Evolutionary conservation across 1,284 basidiomycete species (phyloP).

Genomic region (Peniophora sp.): DNA sequence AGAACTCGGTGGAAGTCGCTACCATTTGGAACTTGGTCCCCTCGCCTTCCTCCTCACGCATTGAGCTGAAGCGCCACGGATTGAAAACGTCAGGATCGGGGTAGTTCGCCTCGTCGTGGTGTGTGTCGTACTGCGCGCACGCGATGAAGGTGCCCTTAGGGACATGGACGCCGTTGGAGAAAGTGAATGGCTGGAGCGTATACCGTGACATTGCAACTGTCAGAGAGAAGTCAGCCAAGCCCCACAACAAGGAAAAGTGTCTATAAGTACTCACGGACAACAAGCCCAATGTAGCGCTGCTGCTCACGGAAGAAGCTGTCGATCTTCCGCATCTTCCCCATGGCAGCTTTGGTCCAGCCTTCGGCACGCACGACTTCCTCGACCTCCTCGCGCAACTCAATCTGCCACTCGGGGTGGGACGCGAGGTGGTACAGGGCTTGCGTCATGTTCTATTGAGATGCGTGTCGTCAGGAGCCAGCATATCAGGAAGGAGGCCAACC

Average conservation of each 20-base stretch:
- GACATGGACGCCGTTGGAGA: slow-evolving; percentile 35
- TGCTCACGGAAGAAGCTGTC: slow-evolving; percentile 9
- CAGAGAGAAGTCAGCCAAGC: slow-evolving; percentile 14
- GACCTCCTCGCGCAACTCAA: slow-evolving; percentile 29
- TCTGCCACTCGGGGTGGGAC: slow-evolving; percentile 25
- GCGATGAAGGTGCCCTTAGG: slow-evolving; percentile 27
- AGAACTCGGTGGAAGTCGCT: slow-evolving; percentile 14
- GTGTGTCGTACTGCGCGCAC: slow-evolving; percentile 23
- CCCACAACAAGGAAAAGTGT: neutral
- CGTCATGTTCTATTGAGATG: slow-evolving; percentile 21
- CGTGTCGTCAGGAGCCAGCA: neutral
- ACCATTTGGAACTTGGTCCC: slow-evolving; percentile 17
- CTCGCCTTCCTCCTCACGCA: slow-evolving; percentile 15
- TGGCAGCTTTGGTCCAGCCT: slow-evolving; percentile 29
- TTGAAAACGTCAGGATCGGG: slow-evolving; percentile 23
- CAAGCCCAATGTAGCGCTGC: neutral
- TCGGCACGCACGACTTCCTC: slow-evolving; percentile 18
- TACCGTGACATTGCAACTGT: slow-evolving; percentile 26
- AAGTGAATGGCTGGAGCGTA: slow-evolving; percentile 27
- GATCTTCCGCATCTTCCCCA: slow-evolving; percentile 15
- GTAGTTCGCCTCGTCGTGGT: slow-evolving; percentile 26
- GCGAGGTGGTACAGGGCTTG: slow-evolving; percentile 30
- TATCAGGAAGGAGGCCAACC: no score
- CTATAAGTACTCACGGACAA: neutral
- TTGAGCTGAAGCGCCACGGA: slow-evolving; percentile 27